Evolutionary conservation across 371 early-diverging fungal genomes (phyloP), one percentile per base, ranked within the genome.

Genomic region (Mucor circinelloides): DNA sequence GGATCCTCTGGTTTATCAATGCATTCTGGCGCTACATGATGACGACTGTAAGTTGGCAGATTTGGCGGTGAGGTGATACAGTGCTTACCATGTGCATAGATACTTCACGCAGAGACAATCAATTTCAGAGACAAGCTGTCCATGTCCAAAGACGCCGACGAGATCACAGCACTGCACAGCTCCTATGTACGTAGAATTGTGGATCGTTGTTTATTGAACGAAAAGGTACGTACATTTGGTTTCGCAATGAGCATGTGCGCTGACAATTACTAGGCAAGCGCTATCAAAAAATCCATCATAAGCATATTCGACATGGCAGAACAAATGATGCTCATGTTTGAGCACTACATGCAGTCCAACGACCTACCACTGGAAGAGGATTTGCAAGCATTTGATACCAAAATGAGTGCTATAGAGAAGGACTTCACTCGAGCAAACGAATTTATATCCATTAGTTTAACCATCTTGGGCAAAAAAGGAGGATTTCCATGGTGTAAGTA

Each of bases 1-100:
- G 70, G 8, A 66, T 85, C 19, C 66, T 85, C 7, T 85, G 85
- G 85, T 83, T 85, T 66, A 70, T 85, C 3, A 81, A 85, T 61
- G 67, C 77, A 13, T 72, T 85, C 56, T 83, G 80, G 77, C 63
- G 79, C 38, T 85, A 85, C 64, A 60, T 79, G 6, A 80, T 83
- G 82, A 81, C 80, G 10, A 85, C 83, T 6, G 85, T 81, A 71
- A 64, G 69, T 21, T 54, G 31, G 27, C 68, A 66, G 66, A 23
- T 59, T 42, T 25, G 31, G 31, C 15, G 8, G 13, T 30, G 30
- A 30, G 15, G 15, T 15, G 55, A 30, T 64, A 25, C 48, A 15
- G 9, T 48, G 27, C 40, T 59, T 6, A 40, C 17, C 27, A 15
- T 31, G 9, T 21, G 21, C 13, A 4, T 65, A 85, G 85, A 76